Percentiles rank a stretch among this genome's conserved stretches.
Conservation (phyloP, 2,329 filamentous ascomycete genomes). For the Venturia nashicola region DNA sequence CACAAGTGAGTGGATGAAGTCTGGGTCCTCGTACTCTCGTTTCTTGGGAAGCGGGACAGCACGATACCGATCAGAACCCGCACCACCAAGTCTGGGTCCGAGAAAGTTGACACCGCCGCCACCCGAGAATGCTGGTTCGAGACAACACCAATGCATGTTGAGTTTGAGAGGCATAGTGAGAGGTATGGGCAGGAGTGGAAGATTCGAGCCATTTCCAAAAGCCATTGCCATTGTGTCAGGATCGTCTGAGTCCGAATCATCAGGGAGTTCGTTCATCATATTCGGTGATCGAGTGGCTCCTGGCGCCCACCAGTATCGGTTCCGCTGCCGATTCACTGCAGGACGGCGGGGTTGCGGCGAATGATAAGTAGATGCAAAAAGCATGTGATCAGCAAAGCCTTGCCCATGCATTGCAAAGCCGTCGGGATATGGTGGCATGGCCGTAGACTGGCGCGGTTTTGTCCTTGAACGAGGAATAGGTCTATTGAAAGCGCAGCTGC, state of each 20-base stretch:
- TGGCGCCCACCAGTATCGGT: constrained; percentile 47
- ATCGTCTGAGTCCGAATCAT: constrained; percentile 25
- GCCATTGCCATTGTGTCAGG: constrained; percentile 16
- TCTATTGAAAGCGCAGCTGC: constrained; percentile 46
- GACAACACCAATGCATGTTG: constrained; percentile 48
- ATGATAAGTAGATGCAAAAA: constrained; percentile 1
- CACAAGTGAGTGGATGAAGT: constrained; percentile 34
- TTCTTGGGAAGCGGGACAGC: constrained; percentile 43
- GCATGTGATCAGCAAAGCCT: background rate
- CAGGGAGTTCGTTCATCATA: constrained; percentile 41
- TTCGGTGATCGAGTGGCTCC: constrained; percentile 43
- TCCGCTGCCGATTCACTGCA: constrained; percentile 12
- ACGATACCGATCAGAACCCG: constrained; percentile 42
- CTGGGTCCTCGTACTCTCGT: constrained; percentile 43
- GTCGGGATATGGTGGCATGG: background rate
- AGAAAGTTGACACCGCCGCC: constrained; percentile 46
- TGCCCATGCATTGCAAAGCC: background rate
- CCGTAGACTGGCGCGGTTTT: constrained; percentile 26
- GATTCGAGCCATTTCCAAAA: constrained; percentile 18
- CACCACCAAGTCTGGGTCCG: constrained; percentile 31
- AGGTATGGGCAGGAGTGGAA: constrained; percentile 22
- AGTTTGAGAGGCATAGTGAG: constrained; percentile 35
- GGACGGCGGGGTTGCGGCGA: constrained; percentile 1
- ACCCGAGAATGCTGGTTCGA: constrained; percentile 47
- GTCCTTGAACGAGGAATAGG: constrained; percentile 31